Evolutionary conservation across 345 rosid species (phyloP).

Genomic region (Hibiscus syriacus): DNA sequence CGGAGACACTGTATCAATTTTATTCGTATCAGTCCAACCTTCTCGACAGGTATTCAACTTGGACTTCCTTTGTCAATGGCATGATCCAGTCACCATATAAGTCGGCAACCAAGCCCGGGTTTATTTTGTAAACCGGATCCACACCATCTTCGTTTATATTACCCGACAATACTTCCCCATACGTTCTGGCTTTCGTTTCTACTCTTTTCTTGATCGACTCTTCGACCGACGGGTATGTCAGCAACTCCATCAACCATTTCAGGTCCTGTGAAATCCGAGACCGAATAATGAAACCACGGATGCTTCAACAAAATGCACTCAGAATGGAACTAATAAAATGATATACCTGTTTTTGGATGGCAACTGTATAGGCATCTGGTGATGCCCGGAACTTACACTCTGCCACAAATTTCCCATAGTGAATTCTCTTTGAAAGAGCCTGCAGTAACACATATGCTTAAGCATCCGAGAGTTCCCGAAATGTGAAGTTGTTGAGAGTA

Average conservation of each 20-base stretch:
- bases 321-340: not conserved
- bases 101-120: constrained; percentile 51
- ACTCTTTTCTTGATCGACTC: constrained; percentile 57
- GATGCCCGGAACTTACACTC: constrained; percentile 77
- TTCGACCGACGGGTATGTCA: constrained; percentile 51
- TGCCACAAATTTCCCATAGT: constrained; percentile 91
- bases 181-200: constrained; percentile 53
- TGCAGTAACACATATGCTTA: constrained; percentile 19
- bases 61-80: constrained; percentile 81
- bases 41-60: constrained; percentile 58
- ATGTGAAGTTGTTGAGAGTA: not conserved
- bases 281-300: not conserved
- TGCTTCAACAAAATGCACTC: not conserved
- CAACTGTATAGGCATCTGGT: constrained; percentile 52
- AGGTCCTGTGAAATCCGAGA: constrained; percentile 38
- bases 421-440: constrained; percentile 90
- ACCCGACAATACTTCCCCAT: constrained; percentile 43
- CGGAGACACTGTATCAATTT: too few species aligned
- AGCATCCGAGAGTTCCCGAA: not conserved
- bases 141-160: constrained; percentile 15
- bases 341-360: constrained; percentile 62
- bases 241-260: constrained; percentile 38
- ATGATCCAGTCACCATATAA: constrained; percentile 71
- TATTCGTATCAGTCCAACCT: too few species aligned
- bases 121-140: constrained; percentile 51